Evolutionary conservation across 73 alveolate genomes (phyloP).

Genomic region (Durusdinium trenchii): DNA sequence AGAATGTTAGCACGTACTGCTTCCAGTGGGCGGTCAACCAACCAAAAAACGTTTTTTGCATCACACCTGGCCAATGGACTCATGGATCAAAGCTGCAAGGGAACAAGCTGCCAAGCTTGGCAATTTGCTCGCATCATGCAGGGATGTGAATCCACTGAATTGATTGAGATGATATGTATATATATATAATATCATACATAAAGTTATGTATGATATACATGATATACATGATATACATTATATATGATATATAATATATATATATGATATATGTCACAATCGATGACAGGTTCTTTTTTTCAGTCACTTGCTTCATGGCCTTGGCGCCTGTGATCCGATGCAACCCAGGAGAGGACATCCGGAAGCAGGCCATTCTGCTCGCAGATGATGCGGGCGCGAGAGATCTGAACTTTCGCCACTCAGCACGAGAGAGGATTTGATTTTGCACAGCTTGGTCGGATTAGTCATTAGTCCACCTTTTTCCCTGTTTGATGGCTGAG

Average conservation of each 20-base stretch:
- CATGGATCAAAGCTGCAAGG: conserved; percentile 87
- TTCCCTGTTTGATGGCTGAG: neutral
- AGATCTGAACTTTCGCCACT: neutral
- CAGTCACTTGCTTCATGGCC: neutral
- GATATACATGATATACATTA: too few species aligned
- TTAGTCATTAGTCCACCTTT: neutral
- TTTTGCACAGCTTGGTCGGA: neutral
- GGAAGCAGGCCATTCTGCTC: conserved; percentile 65
- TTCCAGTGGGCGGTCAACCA: too few species aligned
- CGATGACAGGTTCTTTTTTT: neutral
- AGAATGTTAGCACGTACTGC: too few species aligned
- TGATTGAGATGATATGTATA: too few species aligned
- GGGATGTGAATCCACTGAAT: too few species aligned
- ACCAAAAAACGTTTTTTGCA: too few species aligned
- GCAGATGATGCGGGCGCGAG: conserved; percentile 57
- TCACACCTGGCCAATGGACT: too few species aligned
- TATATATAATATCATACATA: too few species aligned
- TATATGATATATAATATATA: too few species aligned
- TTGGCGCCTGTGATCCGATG: neutral
- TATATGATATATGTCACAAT: neutral
- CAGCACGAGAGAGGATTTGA: neutral
- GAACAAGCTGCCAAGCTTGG: conserved; percentile 86
- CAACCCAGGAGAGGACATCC: conserved; percentile 64
- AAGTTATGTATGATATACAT: too few species aligned
- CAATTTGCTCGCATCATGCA: too few species aligned